Evolutionary conservation across 2,329 filamentous ascomycete genomes (phyloP).

Genomic region (Ascochyta pisi): DNA sequence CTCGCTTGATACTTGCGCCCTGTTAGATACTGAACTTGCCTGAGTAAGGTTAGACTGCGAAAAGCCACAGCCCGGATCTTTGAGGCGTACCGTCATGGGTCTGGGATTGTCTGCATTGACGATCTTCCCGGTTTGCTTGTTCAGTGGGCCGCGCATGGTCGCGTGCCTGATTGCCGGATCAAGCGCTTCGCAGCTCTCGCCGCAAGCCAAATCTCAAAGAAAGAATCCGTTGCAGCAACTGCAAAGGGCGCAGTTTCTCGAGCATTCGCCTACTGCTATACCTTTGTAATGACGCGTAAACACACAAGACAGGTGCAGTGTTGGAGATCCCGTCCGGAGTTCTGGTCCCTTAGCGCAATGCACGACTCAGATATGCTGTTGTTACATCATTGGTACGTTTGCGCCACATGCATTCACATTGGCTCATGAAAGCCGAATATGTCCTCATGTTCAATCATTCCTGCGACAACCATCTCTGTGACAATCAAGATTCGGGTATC

Average conservation of each 20-base stretch:
- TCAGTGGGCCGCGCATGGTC: conserved; percentile 4
- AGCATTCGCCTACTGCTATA: not conserved
- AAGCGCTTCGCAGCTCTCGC: not conserved
- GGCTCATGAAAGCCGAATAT: not conserved
- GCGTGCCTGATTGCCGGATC: conserved; percentile 1
- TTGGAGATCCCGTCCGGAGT: not conserved
- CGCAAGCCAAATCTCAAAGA: not conserved
- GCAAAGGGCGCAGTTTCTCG: not conserved
- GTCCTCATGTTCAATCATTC: not conserved
- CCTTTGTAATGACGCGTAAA: not conserved
- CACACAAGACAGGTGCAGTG: not conserved
- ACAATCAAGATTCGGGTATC: not conserved
- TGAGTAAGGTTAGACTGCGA: not conserved
- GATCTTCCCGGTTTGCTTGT: conserved; percentile 3
- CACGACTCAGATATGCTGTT: conserved; percentile 1
- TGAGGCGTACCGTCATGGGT: not conserved
- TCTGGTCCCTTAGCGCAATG: not conserved
- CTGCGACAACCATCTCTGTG: not conserved
- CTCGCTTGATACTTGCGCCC: not conserved
- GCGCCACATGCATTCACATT: not conserved
- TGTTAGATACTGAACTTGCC: not conserved
- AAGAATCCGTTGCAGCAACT: not conserved
- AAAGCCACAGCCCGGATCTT: not conserved
- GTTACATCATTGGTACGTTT: conserved; percentile 8
- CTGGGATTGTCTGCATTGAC: not conserved